These are phyloP conservation scores for Podospora tetraspora DNA, from an alignment of 495 filamentous ascomycete genomes.

Conservation along the genomic window DNA sequence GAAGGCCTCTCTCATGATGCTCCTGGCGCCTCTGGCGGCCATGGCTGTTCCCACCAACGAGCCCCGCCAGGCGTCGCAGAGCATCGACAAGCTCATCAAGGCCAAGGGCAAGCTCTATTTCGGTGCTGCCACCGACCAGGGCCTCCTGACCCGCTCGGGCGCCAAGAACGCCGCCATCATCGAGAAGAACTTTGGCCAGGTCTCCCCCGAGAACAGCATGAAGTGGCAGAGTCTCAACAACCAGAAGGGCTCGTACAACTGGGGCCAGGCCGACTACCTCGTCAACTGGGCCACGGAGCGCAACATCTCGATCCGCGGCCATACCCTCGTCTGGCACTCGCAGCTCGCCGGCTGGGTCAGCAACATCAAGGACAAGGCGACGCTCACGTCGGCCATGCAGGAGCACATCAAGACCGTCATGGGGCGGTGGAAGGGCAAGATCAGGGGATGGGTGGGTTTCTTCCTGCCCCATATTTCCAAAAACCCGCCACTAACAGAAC, in stretches of 20 bases:
- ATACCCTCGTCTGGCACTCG: conserved; percentile 60
- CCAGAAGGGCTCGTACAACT: conserved; percentile 46
- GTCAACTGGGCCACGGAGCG: conserved; percentile 55
- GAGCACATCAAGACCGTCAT: conserved; percentile 56
- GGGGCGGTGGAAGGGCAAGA: conserved; percentile 56
- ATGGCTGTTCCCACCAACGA: conserved; percentile 30
- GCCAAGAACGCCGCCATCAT: conserved; percentile 52
- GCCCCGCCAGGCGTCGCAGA: conserved; percentile 37
- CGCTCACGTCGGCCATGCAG: conserved; percentile 51
- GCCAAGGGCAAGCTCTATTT: conserved; percentile 59
- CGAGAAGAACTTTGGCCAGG: conserved; percentile 55
- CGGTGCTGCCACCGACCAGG: conserved; percentile 51
- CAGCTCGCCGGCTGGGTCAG: conserved; percentile 60
- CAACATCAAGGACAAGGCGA: conserved; percentile 44
- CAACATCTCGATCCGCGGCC: conserved; percentile 56
- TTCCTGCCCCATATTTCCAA: background rate
- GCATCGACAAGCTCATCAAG: conserved; percentile 52
- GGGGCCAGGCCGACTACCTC: conserved; percentile 48
- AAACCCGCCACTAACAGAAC: background rate
- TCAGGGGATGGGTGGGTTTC: conserved; percentile 49
- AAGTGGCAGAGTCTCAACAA: conserved; percentile 54
- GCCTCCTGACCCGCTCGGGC: conserved; percentile 36
- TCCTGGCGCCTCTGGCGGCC: conserved; percentile 34
- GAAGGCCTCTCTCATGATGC: conserved; percentile 37
- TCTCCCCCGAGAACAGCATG: conserved; percentile 66